A percentile compares a stretch with the other conserved stretches of the same genome.
phyloP scores from a whole-genome alignment of 1,284 basidiomycete genomes.

The Cryptococcus amylolentus region DNA sequence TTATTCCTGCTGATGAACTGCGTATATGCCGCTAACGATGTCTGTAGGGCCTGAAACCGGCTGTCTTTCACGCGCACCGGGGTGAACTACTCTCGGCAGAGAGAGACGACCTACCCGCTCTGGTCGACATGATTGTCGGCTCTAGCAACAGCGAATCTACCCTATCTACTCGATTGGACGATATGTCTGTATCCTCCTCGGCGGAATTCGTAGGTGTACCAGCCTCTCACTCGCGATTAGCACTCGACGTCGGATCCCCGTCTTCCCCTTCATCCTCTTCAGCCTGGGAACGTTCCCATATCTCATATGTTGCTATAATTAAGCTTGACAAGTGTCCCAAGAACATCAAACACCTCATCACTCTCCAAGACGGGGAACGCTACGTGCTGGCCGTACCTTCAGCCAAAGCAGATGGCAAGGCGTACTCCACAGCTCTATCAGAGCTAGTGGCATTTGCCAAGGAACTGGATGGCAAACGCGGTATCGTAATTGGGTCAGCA shows the following conservation, averaged over 20 bases:
- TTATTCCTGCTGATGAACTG: constrained; percentile 1
- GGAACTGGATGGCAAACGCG: not conserved
- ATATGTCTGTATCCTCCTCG: not conserved
- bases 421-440: constrained; percentile 15
- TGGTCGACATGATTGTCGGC: constrained; percentile 33
- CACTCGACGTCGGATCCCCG: constrained; percentile 29
- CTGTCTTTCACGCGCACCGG: constrained; percentile 36
- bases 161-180: not conserved
- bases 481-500: not conserved
- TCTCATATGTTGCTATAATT: constrained; percentile 19
- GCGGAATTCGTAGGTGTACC: constrained; percentile 16
- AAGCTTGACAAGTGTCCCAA: constrained; percentile 28
- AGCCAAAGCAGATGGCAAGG: constrained; percentile 24
- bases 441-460: constrained; percentile 13
- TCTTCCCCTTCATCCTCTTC: not conserved
- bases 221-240: constrained; percentile 12
- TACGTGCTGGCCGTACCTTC: constrained; percentile 19
- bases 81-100: constrained; percentile 23
- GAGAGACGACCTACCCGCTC: constrained; percentile 34
- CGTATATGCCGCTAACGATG: constrained; percentile 3
- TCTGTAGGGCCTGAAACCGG: constrained; percentile 39
- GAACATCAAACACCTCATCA: constrained; percentile 5
- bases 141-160: not conserved
- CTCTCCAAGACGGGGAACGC: not conserved
- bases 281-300: not conserved